Evolutionary conservation across 805 yeast genomes (phyloP), one percentile per base, ranked within the genome.

Genomic region (Yarrowia yakushimensis): DNA sequence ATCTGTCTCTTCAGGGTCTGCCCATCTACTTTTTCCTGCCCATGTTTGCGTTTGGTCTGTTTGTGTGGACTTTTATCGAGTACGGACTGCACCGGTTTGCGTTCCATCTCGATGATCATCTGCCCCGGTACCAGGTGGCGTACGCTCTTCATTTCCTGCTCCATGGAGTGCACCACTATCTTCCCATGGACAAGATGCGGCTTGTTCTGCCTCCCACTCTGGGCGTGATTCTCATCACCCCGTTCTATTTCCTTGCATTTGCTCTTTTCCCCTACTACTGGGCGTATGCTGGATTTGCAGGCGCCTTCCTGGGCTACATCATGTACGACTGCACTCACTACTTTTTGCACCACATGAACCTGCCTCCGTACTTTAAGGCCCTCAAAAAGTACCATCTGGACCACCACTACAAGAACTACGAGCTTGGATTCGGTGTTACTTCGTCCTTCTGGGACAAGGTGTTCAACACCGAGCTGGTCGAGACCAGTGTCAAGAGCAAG

Each of bases 361-460:
- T 94, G 70, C 99, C 99, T 23, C 70, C 77, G 41, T 87, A 79
- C 72, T 78, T 90, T 76, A 91, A 89, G 73, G 85, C 82, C 30
- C 78, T 90, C 71, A 94, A 94, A 76, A 89, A 88, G 57, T 86
- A 90, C 73, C 99, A 94, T 74, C 81, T 94, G 76, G 98, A 93
- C 74, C 99, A 94, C 76, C 99, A 94, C 73, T 94, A 94, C 80
- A 92, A 93, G 79, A 93, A 94, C 76, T 94, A 90, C 75, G 96
- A 96, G 76, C 78, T 92, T 69, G 99, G 98, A 1, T 94, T 92
- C 69, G 99, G 99, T 68, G 98, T 94, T 66, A 90, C 98, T 30
- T 82, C 91, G 65, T 85, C 83, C 76, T 90, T 90, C 76, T 94
- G 99, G 99, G 99, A 94, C 74, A 81, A 77, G 27, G 89, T 94